These are phyloP conservation scores for Macrolepiota dolichaula DNA, from an alignment of 768 basidiomycete genomes.

Conservation along the genomic window DNA sequence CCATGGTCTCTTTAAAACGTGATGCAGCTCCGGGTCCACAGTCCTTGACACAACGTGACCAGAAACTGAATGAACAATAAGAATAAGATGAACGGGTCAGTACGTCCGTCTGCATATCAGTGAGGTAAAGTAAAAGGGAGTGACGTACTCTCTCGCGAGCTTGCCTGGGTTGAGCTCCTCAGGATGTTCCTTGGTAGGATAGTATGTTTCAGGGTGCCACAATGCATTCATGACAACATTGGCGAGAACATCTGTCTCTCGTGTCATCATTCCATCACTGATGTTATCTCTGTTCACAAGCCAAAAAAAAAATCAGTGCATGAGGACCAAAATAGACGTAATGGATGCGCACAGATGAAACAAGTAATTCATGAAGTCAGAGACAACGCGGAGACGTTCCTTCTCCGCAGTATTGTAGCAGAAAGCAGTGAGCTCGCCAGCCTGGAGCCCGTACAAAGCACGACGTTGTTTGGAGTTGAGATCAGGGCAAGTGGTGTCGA, in stretches of 20 bases:
- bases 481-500: constrained; percentile 43
- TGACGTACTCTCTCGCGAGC: constrained; percentile 64
- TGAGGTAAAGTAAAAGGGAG: constrained; percentile 8
- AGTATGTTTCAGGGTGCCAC: constrained; percentile 51
- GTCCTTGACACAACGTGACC: constrained; percentile 57
- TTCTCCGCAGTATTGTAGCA: constrained; percentile 57
- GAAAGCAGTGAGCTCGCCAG: constrained; percentile 62
- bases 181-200: constrained; percentile 41
- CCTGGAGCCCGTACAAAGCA: constrained; percentile 56
- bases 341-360: constrained; percentile 44
- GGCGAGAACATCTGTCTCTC: constrained; percentile 54
- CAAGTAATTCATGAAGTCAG: constrained; percentile 65
- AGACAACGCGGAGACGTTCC: constrained; percentile 58
- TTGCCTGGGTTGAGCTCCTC: constrained; percentile 54
- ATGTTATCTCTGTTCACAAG: constrained; percentile 54
- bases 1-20: constrained; percentile 70
- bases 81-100: neutral
- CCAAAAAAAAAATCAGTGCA: constrained; percentile 10
- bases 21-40: constrained; percentile 55
- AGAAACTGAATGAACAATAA: constrained; percentile 46
- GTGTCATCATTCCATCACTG: constrained; percentile 74
- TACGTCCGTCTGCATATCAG: neutral
- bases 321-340: constrained; percentile 12
- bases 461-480: constrained; percentile 39
- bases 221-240: constrained; percentile 72